phyloP scores from a whole-genome alignment of 1,284 basidiomycete genomes.

The Irpex sp. region DNA sequence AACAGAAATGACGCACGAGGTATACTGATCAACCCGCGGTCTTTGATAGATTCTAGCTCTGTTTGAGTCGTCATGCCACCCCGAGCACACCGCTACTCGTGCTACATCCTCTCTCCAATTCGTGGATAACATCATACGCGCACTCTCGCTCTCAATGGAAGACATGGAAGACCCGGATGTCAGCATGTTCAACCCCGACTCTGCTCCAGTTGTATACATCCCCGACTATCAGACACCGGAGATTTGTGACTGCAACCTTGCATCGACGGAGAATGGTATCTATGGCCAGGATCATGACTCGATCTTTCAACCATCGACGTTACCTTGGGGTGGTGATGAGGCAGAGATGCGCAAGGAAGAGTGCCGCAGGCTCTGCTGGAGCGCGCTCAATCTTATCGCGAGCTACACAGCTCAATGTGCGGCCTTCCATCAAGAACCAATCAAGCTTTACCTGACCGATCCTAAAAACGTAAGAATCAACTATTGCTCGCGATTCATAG shows the following conservation, averaged over 20 bases:
- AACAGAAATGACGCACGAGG: not conserved
- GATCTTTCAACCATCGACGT: constrained; percentile 44
- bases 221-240: constrained; percentile 23
- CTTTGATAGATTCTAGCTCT: constrained; percentile 58
- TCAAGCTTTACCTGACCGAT: constrained; percentile 54
- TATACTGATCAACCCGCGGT: not conserved
- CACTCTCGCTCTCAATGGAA: constrained; percentile 49
- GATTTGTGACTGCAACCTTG: constrained; percentile 44
- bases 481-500: constrained; percentile 8
- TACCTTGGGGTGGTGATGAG: constrained; percentile 54
- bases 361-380: constrained; percentile 70
- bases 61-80: constrained; percentile 72
- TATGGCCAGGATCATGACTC: constrained; percentile 33
- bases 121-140: constrained; percentile 60
- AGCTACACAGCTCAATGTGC: constrained; percentile 63
- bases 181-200: constrained; percentile 42
- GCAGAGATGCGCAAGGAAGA: constrained; percentile 59
- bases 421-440: constrained; percentile 54
- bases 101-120: constrained; percentile 49
- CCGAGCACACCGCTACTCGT: constrained; percentile 51
- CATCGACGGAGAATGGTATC: constrained; percentile 33
- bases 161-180: constrained; percentile 55
- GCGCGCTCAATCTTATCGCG: constrained; percentile 61
- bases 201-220: constrained; percentile 43
- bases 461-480: constrained; percentile 54